These are phyloP conservation scores for Malassezia furfur DNA, from an alignment of 1,284 basidiomycete genomes.

Conservation along the genomic window DNA sequence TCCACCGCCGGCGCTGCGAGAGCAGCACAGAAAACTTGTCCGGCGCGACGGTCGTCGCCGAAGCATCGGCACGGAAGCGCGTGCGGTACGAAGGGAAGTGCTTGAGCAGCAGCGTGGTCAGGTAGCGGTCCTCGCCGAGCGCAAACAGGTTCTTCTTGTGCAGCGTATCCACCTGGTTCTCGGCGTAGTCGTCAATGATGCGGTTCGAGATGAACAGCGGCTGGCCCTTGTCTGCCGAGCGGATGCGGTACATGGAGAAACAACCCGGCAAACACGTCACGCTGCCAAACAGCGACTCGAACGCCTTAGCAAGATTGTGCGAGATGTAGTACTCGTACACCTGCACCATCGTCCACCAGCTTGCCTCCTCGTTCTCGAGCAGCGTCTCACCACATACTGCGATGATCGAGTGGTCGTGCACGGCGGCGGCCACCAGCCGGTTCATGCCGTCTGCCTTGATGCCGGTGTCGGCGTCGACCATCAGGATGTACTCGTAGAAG, in stretches of 20 bases:
- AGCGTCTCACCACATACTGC: slow-evolving; percentile 90
- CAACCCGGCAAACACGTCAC: slow-evolving; percentile 86
- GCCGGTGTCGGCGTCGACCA: slow-evolving; percentile 87
- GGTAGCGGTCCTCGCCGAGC: slow-evolving; percentile 95
- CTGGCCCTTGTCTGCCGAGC: slow-evolving; percentile 44
- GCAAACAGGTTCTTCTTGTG: slow-evolving; percentile 82
- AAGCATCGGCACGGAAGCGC: slow-evolving; percentile 84
- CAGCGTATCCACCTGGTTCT: slow-evolving; percentile 89
- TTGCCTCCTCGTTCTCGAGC: slow-evolving; percentile 79
- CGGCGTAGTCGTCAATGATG: slow-evolving; percentile 83
- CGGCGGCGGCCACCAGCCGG: slow-evolving; percentile 70
- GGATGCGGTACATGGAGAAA: slow-evolving; percentile 47
- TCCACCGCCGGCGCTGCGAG: slow-evolving; percentile 98
- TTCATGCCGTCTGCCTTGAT: slow-evolving; percentile 77
- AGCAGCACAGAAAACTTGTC: slow-evolving; percentile 83
- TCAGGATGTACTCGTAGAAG: slow-evolving; percentile 95
- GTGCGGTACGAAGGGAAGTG: slow-evolving; percentile 58
- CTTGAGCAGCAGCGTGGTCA: slow-evolving; percentile 88
- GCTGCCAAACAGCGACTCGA: slow-evolving; percentile 89
- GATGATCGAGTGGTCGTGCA: slow-evolving; percentile 83
- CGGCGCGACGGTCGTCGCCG: slow-evolving; percentile 55
- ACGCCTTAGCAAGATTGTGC: slow-evolving; percentile 87
- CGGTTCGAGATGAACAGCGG: slow-evolving; percentile 60
- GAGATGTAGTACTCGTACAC: slow-evolving; percentile 52
- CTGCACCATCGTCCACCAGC: slow-evolving; percentile 96